Percentiles rank a stretch among this genome's conserved stretches.
Conservation (phyloP, 768 basidiomycete species). For the Lentinula detonsa region DNA sequence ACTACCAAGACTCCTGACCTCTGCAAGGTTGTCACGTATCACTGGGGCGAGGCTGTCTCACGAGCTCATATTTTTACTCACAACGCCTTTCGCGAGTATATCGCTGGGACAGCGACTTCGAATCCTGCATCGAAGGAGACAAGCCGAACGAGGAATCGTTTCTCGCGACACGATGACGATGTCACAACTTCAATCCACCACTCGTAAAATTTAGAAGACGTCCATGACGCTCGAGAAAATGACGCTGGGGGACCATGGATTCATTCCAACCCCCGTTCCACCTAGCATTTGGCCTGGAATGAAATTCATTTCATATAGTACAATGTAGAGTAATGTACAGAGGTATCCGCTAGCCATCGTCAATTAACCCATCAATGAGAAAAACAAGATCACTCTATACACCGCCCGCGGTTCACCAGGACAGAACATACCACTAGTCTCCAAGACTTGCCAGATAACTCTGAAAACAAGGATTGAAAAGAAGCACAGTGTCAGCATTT, state of each 20-base stretch:
- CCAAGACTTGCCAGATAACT: slow-evolving; percentile 2
- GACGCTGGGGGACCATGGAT: background rate
- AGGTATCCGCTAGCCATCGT: background rate
- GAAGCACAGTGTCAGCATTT: background rate
- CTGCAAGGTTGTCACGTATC: background rate
- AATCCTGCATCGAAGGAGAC: background rate
- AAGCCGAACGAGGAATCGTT: background rate
- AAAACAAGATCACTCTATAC: background rate
- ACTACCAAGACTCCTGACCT: background rate
- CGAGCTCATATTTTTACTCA: background rate
- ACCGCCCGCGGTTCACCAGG: background rate
- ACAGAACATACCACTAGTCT: background rate
- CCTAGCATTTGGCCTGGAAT: background rate
- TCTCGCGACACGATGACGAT: background rate
- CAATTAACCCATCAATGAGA: background rate
- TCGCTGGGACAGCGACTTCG: too few relatives aligned
- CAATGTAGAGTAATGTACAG: background rate
- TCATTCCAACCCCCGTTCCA: background rate
- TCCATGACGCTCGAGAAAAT: background rate
- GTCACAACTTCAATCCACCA: background rate
- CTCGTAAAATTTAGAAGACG: background rate
- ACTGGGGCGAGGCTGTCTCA: background rate
- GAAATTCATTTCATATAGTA: background rate
- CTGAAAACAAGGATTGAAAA: background rate
- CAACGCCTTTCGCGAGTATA: too few relatives aligned